Conservation (phyloP, 768 basidiomycete species). For the Lactarius indigo region DNA sequence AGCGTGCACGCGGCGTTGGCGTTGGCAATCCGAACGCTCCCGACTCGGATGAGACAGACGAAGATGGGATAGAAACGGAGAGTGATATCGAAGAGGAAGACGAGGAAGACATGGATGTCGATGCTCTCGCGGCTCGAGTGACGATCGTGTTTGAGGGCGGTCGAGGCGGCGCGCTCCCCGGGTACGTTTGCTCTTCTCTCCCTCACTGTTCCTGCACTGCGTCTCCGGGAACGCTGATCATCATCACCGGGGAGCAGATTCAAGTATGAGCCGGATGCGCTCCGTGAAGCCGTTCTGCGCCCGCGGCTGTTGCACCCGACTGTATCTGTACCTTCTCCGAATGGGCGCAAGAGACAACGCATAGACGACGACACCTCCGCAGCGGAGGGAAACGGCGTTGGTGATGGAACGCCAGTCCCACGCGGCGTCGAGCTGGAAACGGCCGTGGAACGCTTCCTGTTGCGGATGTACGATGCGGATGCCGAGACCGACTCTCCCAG, state of each 20-base stretch:
- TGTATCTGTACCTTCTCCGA: slow-evolving; percentile 7
- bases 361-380: slow-evolving; percentile 7
- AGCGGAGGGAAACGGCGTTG: background rate
- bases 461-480: slow-evolving; percentile 22
- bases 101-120: slow-evolving; percentile 21
- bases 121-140: slow-evolving; percentile 19
- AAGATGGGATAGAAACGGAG: slow-evolving; percentile 8
- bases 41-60: slow-evolving; percentile 16
- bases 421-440: slow-evolving; percentile 33
- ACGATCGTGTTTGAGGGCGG: slow-evolving; percentile 25
- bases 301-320: background rate
- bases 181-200: background rate
- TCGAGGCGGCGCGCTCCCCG: slow-evolving; percentile 13
- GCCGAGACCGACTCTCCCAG: background rate
- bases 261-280: slow-evolving; percentile 32
- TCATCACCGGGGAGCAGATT: slow-evolving; percentile 25
- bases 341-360: slow-evolving; percentile 25
- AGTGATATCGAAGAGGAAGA: slow-evolving; percentile 19
- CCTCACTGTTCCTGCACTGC: background rate
- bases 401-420: background rate
- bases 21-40: slow-evolving; percentile 7
- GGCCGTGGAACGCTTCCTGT: slow-evolving; percentile 30
- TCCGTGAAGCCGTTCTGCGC: slow-evolving; percentile 30
- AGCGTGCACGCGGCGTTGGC: slow-evolving; percentile 16
- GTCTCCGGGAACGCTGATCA: background rate